A percentile compares a stretch with the other conserved stretches of the same genome.
phyloP scores from a whole-genome alignment of 495 filamentous ascomycete genomes.

The Penicillium desertorum region DNA sequence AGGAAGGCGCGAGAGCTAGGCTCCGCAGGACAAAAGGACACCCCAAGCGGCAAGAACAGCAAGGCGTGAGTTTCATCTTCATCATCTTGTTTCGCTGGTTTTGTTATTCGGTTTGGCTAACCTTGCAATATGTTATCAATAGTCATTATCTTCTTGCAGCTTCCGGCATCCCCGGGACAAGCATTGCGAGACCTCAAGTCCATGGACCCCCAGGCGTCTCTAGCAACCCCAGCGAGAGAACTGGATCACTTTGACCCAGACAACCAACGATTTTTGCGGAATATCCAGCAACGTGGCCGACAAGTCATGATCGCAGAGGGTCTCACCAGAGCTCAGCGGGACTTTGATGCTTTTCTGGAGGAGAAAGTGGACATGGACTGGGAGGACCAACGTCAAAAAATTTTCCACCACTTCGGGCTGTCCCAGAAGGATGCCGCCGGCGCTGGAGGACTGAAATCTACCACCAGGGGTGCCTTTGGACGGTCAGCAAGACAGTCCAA shows the following conservation, averaged over 20 bases:
- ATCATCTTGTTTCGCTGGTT: background rate
- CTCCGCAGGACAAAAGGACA: conserved; percentile 44
- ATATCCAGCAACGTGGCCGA: conserved; percentile 85
- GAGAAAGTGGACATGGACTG: conserved; percentile 93
- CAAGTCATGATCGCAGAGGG: conserved; percentile 88
- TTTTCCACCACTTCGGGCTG: conserved; percentile 95
- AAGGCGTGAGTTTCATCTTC: conserved; percentile 56
- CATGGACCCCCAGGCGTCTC: conserved; percentile 48
- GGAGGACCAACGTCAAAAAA: conserved; percentile 86
- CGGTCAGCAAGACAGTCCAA: conserved; percentile 50
- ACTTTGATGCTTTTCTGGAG: conserved; percentile 91
- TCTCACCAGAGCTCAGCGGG: conserved; percentile 76
- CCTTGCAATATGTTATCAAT: conserved; percentile 2
- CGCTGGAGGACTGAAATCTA: conserved; percentile 40
- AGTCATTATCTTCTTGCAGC: conserved; percentile 84
- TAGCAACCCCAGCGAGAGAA: conserved; percentile 45
- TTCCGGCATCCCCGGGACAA: conserved; percentile 77
- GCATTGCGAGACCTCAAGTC: conserved; percentile 75
- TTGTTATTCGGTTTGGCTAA: conserved; percentile 5
- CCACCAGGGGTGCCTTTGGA: conserved; percentile 57
- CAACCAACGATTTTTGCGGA: conserved; percentile 77
- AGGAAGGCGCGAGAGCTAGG: conserved; percentile 79
- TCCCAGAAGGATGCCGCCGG: conserved; percentile 56
- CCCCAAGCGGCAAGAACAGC: conserved; percentile 52
- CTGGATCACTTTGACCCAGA: conserved; percentile 63